These are phyloP conservation scores for Calamus simplicifolius DNA, from an alignment of 176 grass and related monocot species.

Conservation along the genomic window DNA sequence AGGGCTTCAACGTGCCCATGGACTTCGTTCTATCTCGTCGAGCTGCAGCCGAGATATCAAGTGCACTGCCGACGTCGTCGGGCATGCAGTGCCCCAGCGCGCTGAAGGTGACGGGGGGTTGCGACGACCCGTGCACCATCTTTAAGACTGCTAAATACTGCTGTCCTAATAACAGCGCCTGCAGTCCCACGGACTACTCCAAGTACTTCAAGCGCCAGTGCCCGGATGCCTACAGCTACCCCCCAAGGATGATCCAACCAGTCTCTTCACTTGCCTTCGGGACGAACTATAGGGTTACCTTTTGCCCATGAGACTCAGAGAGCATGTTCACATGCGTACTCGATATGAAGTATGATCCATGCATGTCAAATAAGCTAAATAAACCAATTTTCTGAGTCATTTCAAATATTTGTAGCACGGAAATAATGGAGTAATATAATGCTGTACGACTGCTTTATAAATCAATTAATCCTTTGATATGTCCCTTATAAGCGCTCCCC, in stretches of 20 bases:
- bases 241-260: constrained; percentile 24
- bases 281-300: constrained; percentile 38
- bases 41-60: constrained; percentile 9
- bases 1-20: constrained; percentile 59
- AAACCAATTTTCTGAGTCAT: too few species aligned
- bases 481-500: too few species aligned
- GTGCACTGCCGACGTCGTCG: constrained; percentile 16
- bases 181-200: constrained; percentile 30
- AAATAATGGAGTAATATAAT: too few species aligned
- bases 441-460: too few species aligned
- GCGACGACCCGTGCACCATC: constrained; percentile 34
- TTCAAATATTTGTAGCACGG: too few species aligned
- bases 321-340: too few species aligned
- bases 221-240: constrained; percentile 42
- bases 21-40: constrained; percentile 16
- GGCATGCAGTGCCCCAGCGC: constrained; percentile 27
- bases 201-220: constrained; percentile 37
- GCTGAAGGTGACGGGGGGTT: constrained; percentile 24
- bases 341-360: too few species aligned
- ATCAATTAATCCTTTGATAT: too few species aligned
- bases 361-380: too few species aligned
- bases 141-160: constrained; percentile 31
- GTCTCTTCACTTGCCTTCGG: constrained; percentile 29
- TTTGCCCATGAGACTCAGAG: constrained; percentile 21
- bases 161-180: constrained; percentile 1